Base-by-base conservation (phyloP, 306 rosid genomes). In the Casuarina glauca region DNA sequence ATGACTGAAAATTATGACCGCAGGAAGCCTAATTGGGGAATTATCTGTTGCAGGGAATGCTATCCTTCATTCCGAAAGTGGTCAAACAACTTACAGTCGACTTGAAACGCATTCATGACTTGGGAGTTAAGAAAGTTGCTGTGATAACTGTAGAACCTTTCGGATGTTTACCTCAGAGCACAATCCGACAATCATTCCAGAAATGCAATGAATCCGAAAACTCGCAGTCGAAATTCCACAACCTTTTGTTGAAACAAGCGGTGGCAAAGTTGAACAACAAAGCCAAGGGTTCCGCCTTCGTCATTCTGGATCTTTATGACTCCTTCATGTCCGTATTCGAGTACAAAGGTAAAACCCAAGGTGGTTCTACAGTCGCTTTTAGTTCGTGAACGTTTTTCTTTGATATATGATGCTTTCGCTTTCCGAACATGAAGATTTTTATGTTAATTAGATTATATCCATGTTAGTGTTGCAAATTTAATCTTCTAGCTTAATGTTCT, bases 71-170 rank as follows among this genome's bases (percentile, higher is more conserved):
- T 17, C 43, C 44, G 2, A 26, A 85, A 11, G 87, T 95, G 87
- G 85, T 95, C 46, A 86, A 84, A 11, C 97, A 95, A 74, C 74
- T 91, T 20, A 60, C 42, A 0, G 72, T 16, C 19, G 77, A 93
- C 79, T 32, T 91, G 81, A 81, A 82, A 78, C 86, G 90, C 19
- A 87, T 93, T 35, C 82, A 81, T 76, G 87, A 46, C 44, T 36
- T 90, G 76, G 99, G 99, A 81, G 89, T 93, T 68, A 80, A 77
- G 64, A 93, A 93, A 82, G 72, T 93, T 4, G 89, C 86, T 6
- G 89, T 93, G 79, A 66, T 78, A 9, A 72, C 76, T 38, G 82
- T 95, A 1, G 86, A 89, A 67, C 99, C 99, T 16, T 51, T 93
- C 64, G 97, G 97, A 41, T 95, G 99, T 62, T 91, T 93, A 44